Percentiles rank a stretch among this genome's conserved stretches.
Conservation (phyloP, 306 rosid species). For the Herpetospermum pedunculosum region DNA sequence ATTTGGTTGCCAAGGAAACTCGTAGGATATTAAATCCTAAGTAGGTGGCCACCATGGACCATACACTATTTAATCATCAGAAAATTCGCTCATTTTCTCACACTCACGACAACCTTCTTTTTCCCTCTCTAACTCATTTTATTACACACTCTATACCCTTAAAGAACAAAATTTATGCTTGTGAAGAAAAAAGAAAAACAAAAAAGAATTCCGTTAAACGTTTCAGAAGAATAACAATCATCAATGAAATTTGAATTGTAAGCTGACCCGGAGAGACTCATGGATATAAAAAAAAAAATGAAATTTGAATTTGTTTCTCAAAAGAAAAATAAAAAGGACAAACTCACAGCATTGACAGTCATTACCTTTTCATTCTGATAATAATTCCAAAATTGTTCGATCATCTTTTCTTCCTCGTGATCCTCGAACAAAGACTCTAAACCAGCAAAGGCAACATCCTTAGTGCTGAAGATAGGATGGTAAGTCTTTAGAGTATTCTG, state of each 20-base stretch:
- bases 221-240: not conserved
- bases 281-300: no score
- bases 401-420: slow-evolving; percentile 45
- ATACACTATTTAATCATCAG: not conserved
- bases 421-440: slow-evolving; percentile 47
- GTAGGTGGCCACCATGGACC: no score
- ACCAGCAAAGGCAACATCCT: slow-evolving; percentile 71
- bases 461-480: slow-evolving; percentile 58
- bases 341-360: no score
- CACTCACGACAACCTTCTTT: no score
- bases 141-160: not conserved
- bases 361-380: slow-evolving; percentile 58
- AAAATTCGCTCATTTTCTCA: no score
- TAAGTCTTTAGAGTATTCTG: slow-evolving; percentile 70
- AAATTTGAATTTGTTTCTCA: no score
- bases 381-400: slow-evolving; percentile 43
- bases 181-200: not conserved
- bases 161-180: no score
- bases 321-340: no score
- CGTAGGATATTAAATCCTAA: no score
- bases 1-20: no score
- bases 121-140: not conserved
- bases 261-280: no score
- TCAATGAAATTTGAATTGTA: no score
- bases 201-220: not conserved